Conservation (phyloP, 352 stramenopile genomes). For the Phytopythium cucurbitacearum region DNA sequence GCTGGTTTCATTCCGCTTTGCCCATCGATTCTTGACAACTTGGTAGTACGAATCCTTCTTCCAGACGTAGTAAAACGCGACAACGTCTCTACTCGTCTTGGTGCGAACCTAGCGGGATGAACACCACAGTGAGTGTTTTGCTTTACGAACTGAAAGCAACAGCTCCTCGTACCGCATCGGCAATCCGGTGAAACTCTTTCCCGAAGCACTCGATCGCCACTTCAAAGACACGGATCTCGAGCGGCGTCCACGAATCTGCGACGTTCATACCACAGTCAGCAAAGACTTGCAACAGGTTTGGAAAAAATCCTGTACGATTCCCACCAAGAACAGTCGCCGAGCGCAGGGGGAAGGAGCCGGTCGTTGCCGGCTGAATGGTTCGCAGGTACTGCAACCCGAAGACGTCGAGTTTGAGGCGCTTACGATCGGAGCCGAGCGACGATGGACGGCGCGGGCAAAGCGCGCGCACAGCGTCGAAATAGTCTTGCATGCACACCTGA, state of each 20-base stretch:
- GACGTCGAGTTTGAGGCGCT: slow-evolving; percentile 41
- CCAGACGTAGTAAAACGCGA: slow-evolving; percentile 87
- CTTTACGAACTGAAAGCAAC: background rate
- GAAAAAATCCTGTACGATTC: background rate
- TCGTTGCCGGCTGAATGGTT: slow-evolving; percentile 46
- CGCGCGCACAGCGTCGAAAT: slow-evolving; percentile 48
- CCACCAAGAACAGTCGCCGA: slow-evolving; percentile 39
- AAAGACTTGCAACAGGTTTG: background rate
- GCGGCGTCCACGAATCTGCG: slow-evolving; percentile 71
- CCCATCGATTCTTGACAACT: slow-evolving; percentile 75
- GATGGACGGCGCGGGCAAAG: slow-evolving; percentile 37
- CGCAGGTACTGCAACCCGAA: slow-evolving; percentile 52
- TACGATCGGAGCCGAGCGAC: slow-evolving; percentile 34
- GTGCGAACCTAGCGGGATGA: slow-evolving; percentile 36
- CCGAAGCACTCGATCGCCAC: slow-evolving; percentile 81
- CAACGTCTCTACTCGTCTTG: slow-evolving; percentile 68
- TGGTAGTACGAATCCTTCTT: slow-evolving; percentile 86
- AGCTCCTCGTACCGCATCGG: slow-evolving; percentile 43
- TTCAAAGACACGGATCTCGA: slow-evolving; percentile 83
- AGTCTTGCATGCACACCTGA: slow-evolving; percentile 65
- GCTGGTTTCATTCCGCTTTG: slow-evolving; percentile 35
- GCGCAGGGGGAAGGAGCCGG: slow-evolving; percentile 40
- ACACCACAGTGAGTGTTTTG: background rate
- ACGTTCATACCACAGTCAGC: background rate
- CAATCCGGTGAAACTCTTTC: slow-evolving; percentile 76